Evolutionary conservation across 2,329 filamentous ascomycete genomes (phyloP).

Genomic region (Penicillium occitanis): DNA sequence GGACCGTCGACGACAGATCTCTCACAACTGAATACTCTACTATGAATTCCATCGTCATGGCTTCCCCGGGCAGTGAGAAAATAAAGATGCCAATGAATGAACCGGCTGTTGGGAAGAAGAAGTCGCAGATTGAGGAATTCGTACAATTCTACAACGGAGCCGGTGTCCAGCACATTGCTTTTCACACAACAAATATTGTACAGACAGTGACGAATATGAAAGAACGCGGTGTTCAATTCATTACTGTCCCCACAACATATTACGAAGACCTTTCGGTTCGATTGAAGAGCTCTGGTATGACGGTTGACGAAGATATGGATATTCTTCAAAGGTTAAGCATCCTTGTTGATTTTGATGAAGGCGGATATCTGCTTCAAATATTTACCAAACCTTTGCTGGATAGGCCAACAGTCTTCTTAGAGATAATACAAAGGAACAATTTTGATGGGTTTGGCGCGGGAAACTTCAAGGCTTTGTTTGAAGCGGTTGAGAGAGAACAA

Average conservation of each 20-base stretch:
- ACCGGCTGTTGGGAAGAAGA: not conserved
- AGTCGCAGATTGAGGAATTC: not conserved
- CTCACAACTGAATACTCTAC: slow-evolving; percentile 89
- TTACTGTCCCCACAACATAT: not conserved
- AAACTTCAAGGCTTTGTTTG: not conserved
- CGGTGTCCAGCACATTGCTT: not conserved
- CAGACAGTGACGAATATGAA: not conserved
- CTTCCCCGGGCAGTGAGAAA: not conserved
- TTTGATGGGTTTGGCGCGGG: not conserved
- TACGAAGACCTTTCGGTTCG: not conserved
- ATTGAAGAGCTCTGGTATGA: slow-evolving; percentile 49
- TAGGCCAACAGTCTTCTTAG: slow-evolving; percentile 77
- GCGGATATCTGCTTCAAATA: slow-evolving; percentile 72
- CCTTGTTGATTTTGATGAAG: slow-evolving; percentile 88
- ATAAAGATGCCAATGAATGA: slow-evolving; percentile 3
- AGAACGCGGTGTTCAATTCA: not conserved
- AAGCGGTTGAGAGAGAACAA: not conserved
- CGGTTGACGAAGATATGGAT: slow-evolving; percentile 73
- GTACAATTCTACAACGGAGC: not conserved
- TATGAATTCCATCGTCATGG: slow-evolving; percentile 52
- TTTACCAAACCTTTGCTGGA: slow-evolving; percentile 85
- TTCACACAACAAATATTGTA: not conserved
- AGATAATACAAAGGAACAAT: not conserved
- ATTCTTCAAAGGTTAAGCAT: slow-evolving; percentile 73
- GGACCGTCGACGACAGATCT: slow-evolving; percentile 85